Evolutionary conservation across 768 basidiomycete species (phyloP).

Genomic region (Termitomyces bulborhizus): DNA sequence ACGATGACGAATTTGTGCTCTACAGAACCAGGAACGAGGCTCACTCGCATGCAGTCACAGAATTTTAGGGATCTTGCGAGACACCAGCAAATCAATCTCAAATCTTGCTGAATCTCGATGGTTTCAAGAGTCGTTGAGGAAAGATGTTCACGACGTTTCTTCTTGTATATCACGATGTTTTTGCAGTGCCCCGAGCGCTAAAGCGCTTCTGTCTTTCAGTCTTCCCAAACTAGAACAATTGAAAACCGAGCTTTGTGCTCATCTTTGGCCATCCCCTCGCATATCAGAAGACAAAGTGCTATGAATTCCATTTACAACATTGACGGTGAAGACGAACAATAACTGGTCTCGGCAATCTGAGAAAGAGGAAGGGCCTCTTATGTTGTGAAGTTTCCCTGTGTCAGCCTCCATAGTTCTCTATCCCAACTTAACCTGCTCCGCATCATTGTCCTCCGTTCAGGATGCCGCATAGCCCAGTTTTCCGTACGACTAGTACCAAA

Average conservation of each 20-base stretch:
- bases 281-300: neutral
- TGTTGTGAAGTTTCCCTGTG: neutral
- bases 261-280: neutral
- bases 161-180: too few relatives aligned
- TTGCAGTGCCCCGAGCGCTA: neutral
- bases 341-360: neutral
- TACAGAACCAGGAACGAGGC: neutral
- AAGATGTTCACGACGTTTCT: neutral
- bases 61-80: neutral
- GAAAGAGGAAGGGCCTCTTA: neutral
- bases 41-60: neutral
- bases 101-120: neutral
- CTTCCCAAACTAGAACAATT: neutral
- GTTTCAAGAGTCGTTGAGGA: neutral
- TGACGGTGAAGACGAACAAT: neutral
- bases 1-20: neutral
- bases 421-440: neutral
- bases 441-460: neutral
- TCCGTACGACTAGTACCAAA: neutral
- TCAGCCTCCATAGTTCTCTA: neutral
- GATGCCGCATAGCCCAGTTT: neutral
- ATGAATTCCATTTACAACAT: neutral
- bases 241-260: neutral
- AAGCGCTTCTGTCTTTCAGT: neutral
- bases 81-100: neutral